Base-by-base conservation (phyloP, 1,284 basidiomycete genomes). In the Moesziomyces sp. region DNA sequence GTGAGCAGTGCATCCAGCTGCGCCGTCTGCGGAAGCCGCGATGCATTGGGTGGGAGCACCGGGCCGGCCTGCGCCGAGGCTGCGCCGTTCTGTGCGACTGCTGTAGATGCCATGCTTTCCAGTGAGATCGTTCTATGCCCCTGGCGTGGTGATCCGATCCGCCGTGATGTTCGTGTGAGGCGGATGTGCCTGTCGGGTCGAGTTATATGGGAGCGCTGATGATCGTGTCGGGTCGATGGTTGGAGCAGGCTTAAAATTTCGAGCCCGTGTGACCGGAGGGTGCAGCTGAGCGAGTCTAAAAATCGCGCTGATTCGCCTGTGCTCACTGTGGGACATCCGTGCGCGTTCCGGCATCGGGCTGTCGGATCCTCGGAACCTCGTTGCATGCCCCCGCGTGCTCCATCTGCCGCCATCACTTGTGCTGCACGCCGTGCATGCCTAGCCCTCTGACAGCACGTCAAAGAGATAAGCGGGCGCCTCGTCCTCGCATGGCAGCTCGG, bases 1-100 rank as follows among this genome's bases (percentile, higher is more conserved):
- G 97, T 98, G 85, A 97, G 92, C 19, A 98, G 87, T 0, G 94
- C 94, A 85, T 98, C 94, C 34, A 99, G 90, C 55, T 82, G 80
- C 8, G 72, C 70, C 0, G 94, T 97, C 77, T 91, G 92, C 0
- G 90, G 90, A 2, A 96, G 88, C 2, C 91, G 93, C 82, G 91
- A 90, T n/a, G 94, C 92, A 19, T 91, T 93, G 0, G 90, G 87
- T 14, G 92, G 92, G 8, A 93, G 86, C 8, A 46, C 35, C 5
- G 75, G 74, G 6, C 67, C 68, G 13, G 48, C 9, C n/a, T 62
- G 59, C 3, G 66, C 53, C 19, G 57, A 44, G 1, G 34, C 46
- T 1, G 52, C 34, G 23, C 60, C 60, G 26, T 72, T 72, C 48
- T 58, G 58, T 38, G 47, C 34, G 23, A 43, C 50, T 19, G 47